Conservation (phyloP, 1,284 basidiomycete genomes). For the Pseudomicrostroma phylloplanum region DNA sequence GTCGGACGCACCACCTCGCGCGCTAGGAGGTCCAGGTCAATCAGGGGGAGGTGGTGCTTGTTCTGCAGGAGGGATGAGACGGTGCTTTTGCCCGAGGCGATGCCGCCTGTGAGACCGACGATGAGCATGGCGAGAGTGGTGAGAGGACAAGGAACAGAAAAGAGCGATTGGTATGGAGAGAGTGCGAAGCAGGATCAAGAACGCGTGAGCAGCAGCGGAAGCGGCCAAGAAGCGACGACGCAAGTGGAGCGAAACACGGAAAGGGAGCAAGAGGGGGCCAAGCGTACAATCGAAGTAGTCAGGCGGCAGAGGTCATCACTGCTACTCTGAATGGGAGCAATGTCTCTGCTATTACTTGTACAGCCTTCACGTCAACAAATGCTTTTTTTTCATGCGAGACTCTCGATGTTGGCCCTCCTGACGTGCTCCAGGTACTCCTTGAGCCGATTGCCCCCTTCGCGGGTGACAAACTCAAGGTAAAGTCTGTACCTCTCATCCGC, state of each 20-base stretch:
- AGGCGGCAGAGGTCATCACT: no score
- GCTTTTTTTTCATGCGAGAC: no score
- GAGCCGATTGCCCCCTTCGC: conserved; percentile 50
- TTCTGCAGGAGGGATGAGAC: conserved; percentile 69
- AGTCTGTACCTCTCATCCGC: conserved; percentile 81
- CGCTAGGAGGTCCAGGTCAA: conserved; percentile 88
- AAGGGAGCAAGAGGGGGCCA: no score
- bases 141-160: background rate
- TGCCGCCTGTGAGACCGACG: conserved; percentile 90
- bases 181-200: no score
- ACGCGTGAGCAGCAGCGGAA: no score
- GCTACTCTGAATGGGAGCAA: no score
- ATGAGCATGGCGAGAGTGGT: conserved; percentile 47
- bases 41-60: conserved; percentile 63
- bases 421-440: conserved; percentile 41
- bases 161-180: no score
- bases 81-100: conserved; percentile 84
- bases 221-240: no score
- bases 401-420: conserved; percentile 24
- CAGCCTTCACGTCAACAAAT: no score
- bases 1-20: conserved; percentile 81
- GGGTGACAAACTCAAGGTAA: conserved; percentile 75
- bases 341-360: no score
- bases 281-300: no score
- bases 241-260: no score